Evolutionary conservation across 805 yeast species (phyloP), one percentile per base, ranked within the genome.

Genomic region (Candida saitoana): DNA sequence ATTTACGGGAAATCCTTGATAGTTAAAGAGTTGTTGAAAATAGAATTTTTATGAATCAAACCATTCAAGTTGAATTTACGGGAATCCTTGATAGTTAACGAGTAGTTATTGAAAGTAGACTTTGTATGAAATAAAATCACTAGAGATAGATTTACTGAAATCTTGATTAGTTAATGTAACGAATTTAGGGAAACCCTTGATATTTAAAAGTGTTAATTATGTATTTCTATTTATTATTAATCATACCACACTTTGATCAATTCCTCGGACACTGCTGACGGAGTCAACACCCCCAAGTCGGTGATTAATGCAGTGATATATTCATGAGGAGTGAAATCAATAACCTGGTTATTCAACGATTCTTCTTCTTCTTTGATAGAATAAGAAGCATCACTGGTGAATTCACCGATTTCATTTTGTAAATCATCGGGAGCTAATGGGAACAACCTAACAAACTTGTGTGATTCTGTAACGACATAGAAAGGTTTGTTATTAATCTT

Each of bases 261-360:
- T 66, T 93, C 99, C 62, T 93, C 99, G n/a, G 96, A 84, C 16
- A 93, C 99, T 0, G 98, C 98, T 46, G 96, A 84, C 9, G 99
- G 96, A 5, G 99, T 93, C 51, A 93, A 73, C 1, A 93, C 97
- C 14, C 99, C 99, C 49, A 93, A 71, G 61, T 93, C 99, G 3
- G 99, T 91, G 45, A 93, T 88, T 50, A 93, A 74, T 3, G 98
- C 98, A 2, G 99, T 93, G 41, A 93, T 86, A 56, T 83, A 88
- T 52, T 90, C 91, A 63, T 93, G 96, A 9, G 97, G 95, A 0
- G 99, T 93, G 66, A 89, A 95, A 63, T 93, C 99, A 38, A 89
- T 78, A 39, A 65, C 55, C 33, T 67, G 73, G 9, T 61, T 58
- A 25, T 57, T 61, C 37, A 63, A 56, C 34, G 52, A 44, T 18